Evolutionary conservation across 352 stramenopile species (phyloP), one percentile per base, ranked within the genome.

Genomic region (Phytophthora gonapodyides): DNA sequence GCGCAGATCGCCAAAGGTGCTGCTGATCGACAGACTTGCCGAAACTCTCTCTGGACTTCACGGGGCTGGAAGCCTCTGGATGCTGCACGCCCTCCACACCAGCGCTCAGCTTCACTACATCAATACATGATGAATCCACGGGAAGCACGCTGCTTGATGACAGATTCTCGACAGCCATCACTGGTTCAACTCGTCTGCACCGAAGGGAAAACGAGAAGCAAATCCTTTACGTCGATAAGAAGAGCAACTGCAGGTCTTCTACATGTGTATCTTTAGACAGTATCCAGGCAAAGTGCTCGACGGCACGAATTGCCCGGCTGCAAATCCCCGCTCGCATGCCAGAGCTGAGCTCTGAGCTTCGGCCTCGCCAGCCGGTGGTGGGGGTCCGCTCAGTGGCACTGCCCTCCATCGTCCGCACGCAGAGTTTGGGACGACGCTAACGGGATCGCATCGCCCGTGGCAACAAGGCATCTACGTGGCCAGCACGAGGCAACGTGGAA

Each of bases 21-120:
- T 80, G 55, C 60, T 82, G 6, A 61, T 76, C 11, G 70, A 76
- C 31, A 38, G 54, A 8, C 30, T 77, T 78, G 36, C 71, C 67
- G 5, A 73, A 54, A 24, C 27, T 71, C 50, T 68, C 79, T 55
- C 53, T 82, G 40, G 50, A 78, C 46, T 82, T 71, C 57, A 63
- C 62, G n/a, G 24, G 24, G 24, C 24, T 27, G 24, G 52, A 67
- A 33, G 61, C 68, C 34, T 47, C 50, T 3, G 41, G 55, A 1
- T 24, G 21, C 51, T 80, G 8, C 52, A 72, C 35, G 34, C 42
- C 5, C 75, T 77, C 46, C 47, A 47, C 44, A 80, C 77, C 24
- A 53, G 66, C 30, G 57, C 71, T 6, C 38, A 63, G 9, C 21
- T 21, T 3, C 44, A 57, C 12, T 10, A 24, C 21, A 24, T 24